Conservation (phyloP, 495 filamentous ascomycete genomes). For the Podospora comata region DNA sequence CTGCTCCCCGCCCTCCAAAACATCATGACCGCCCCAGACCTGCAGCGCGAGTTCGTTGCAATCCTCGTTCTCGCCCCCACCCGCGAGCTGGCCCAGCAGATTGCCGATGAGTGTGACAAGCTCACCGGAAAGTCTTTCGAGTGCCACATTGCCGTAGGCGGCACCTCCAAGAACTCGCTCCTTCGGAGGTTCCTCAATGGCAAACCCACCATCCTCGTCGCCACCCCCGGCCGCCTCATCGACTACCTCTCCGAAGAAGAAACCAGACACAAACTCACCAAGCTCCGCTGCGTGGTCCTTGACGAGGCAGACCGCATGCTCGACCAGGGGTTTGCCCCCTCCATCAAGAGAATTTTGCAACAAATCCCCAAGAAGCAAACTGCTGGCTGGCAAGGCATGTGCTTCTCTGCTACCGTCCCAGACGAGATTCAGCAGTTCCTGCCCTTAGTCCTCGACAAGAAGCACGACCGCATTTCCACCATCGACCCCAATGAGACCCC, state of each 20-base stretch:
- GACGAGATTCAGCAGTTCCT: constrained; percentile 92
- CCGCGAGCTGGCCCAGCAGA: constrained; percentile 87
- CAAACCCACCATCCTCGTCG: constrained; percentile 77
- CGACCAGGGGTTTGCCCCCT: constrained; percentile 89
- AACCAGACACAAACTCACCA: constrained; percentile 72
- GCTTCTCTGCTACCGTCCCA: constrained; percentile 89
- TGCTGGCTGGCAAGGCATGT: constrained; percentile 69
- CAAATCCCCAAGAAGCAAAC: constrained; percentile 59
- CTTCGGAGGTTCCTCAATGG: constrained; percentile 67
- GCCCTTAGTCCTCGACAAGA: constrained; percentile 91
- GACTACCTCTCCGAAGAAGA: constrained; percentile 80
- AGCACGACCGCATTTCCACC: constrained; percentile 85
- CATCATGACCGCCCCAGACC: constrained; percentile 51
- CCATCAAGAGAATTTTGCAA: constrained; percentile 77
- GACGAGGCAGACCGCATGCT: constrained; percentile 97
- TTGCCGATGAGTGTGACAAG: constrained; percentile 70
- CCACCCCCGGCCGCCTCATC: constrained; percentile 85
- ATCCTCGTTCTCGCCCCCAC: constrained; percentile 88
- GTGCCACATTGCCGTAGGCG: constrained; percentile 95
- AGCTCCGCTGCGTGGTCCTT: constrained; percentile 67
- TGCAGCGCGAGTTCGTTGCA: constrained; percentile 42
- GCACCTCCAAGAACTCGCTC: constrained; percentile 83
- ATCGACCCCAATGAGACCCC: constrained; percentile 92
- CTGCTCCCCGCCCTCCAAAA: constrained; percentile 66
- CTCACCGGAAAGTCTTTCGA: constrained; percentile 65